phyloP scores from a whole-genome alignment of 2,329 filamentous ascomycete species.

The Ophiostoma pallidulum region DNA sequence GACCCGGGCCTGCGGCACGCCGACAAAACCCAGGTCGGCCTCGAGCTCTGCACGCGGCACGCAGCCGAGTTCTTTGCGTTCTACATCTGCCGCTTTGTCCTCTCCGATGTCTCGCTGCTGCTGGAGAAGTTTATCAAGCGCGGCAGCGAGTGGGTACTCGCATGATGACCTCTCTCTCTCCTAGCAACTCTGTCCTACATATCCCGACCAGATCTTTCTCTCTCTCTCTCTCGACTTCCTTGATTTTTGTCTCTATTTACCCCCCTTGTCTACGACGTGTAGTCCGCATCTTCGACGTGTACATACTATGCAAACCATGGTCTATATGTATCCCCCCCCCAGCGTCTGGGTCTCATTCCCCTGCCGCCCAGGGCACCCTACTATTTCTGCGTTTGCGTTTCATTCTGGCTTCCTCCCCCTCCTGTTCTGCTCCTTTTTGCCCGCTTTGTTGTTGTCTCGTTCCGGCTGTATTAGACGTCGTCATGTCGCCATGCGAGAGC shows the following conservation, averaged over 20 bases:
- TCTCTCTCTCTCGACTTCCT: not conserved
- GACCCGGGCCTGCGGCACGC: slow-evolving; percentile 87
- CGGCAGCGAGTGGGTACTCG: slow-evolving; percentile 82
- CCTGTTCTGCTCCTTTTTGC: not conserved
- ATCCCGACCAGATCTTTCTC: no score
- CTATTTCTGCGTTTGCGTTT: no score
- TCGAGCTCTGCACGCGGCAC: slow-evolving; percentile 86
- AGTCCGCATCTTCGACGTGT: no score
- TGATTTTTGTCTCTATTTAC: not conserved
- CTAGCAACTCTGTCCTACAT: no score
- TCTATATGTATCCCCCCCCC: no score
- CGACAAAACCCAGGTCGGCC: slow-evolving; percentile 86
- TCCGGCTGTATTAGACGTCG: not conserved
- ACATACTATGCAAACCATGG: not conserved
- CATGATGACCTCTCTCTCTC: slow-evolving; percentile 19
- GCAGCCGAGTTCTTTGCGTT: slow-evolving; percentile 97
- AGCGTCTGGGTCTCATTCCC: no score
- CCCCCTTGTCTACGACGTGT: not conserved
- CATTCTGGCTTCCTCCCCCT: not conserved
- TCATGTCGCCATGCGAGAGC: no score
- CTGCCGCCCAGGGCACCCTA: no score
- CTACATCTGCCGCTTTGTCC: slow-evolving; percentile 90
- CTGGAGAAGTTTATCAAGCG: slow-evolving; percentile 97
- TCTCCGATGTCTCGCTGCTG: slow-evolving; percentile 72
- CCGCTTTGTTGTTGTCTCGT: not conserved